Percentiles rank a stretch among this genome's conserved stretches.
Evolutionary conservation across 177 flowering plant species (phyloP).

Genomic region (Telopea speciosissima): DNA sequence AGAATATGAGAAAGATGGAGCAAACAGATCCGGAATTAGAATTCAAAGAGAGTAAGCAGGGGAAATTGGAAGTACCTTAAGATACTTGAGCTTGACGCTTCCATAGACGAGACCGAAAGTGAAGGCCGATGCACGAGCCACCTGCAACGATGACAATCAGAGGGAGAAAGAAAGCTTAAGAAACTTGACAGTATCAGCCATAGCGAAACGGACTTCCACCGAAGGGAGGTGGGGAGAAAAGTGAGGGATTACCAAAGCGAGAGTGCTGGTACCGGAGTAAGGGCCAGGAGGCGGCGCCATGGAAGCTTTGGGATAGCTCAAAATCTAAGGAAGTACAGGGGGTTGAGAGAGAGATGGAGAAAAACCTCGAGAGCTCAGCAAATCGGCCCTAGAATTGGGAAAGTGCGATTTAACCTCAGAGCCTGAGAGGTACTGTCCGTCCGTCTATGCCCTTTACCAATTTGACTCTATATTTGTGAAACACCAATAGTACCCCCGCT

Average conservation of each 20-base stretch:
- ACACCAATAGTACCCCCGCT: too few species aligned
- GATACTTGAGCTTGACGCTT: conserved; percentile 64
- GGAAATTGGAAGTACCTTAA: conserved; percentile 37
- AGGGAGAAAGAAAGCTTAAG: background rate
- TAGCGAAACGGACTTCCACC: background rate
- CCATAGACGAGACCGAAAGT: conserved; percentile 66
- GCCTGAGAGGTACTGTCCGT: too few species aligned
- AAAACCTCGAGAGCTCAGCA: background rate
- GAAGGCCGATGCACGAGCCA: conserved; percentile 70
- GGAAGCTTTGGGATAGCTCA: conserved; percentile 2
- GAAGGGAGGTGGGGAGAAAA: background rate
- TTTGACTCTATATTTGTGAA: too few species aligned
- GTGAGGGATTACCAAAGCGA: conserved; percentile 48
- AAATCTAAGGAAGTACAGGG: background rate
- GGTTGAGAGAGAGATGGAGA: background rate
- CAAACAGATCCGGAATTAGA: background rate
- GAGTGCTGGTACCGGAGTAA: conserved; percentile 76
- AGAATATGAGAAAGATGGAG: background rate
- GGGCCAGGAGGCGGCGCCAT: conserved; percentile 77
- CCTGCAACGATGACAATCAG: conserved; percentile 25
- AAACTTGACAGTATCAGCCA: background rate
- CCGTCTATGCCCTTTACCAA: too few species aligned
- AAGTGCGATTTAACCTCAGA: too few species aligned
- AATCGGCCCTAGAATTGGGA: background rate
- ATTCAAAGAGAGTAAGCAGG: conserved; percentile 1